phyloP scores from a whole-genome alignment of 495 filamentous ascomycete species.

The Acidomyces sp. region DNA sequence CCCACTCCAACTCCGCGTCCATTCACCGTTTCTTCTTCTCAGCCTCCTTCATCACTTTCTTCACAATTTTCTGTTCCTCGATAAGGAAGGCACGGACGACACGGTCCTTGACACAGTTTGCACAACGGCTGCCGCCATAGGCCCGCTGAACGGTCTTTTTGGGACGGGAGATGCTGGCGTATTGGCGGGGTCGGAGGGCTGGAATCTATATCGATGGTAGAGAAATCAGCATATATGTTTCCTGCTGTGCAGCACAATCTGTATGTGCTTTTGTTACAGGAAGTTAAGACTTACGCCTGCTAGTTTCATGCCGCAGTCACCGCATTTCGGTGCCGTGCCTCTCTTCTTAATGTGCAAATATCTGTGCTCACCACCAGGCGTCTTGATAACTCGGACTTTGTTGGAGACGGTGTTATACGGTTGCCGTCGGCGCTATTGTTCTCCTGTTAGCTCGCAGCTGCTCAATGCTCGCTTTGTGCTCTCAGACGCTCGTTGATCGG shows the following conservation, averaged over 20 bases:
- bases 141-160: constrained; percentile 98
- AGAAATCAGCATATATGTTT: not conserved
- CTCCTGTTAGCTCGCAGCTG: not conserved
- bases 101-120: constrained; percentile 95
- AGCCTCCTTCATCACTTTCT: constrained; percentile 97
- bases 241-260: not conserved
- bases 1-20: too few relatives aligned
- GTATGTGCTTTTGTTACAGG: too few relatives aligned
- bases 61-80: constrained; percentile 99
- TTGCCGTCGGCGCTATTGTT: constrained; percentile 10
- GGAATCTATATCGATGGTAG: constrained; percentile 49
- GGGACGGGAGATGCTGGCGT: constrained; percentile 85
- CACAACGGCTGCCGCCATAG: constrained; percentile 95
- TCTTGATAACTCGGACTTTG: constrained; percentile 91
- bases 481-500: not conserved
- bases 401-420: constrained; percentile 91
- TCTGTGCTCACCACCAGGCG: constrained; percentile 84
- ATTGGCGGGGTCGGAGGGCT: constrained; percentile 93
- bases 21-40: constrained; percentile 54
- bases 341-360: constrained; percentile 98
- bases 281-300: constrained; percentile 62
- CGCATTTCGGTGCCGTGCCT: constrained; percentile 91
- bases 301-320: constrained; percentile 94
- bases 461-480: not conserved
- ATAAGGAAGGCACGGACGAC: constrained; percentile 96